Evolutionary conservation across 495 filamentous ascomycete species (phyloP), one percentile per base, ranked within the genome.

Genomic region (Letharia lupina): DNA sequence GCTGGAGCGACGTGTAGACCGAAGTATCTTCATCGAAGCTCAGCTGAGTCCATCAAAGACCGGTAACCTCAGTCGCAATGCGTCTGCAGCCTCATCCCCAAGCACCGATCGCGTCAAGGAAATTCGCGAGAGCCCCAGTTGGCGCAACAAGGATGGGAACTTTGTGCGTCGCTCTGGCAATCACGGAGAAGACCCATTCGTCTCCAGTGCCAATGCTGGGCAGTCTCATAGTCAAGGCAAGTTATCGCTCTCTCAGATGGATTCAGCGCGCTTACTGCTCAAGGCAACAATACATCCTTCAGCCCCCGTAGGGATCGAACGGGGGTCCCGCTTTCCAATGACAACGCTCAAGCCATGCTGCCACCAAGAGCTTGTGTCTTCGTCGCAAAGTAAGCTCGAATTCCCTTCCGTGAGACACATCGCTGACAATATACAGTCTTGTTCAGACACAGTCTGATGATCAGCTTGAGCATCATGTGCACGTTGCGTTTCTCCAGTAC

Each of bases 381-480:
- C 66, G 83, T 87, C 56, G 86, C 86, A 13, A 88, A 88, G 85
- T 86, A 77, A 76, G 82, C 80, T 28, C 37, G 16, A 7, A 37
- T 62, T 40, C 20, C 40, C 13, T 10, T 35, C 52, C 16, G 37
- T 54, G 9, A 23, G 33, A 41, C 48, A 44, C 13, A 40, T 10
- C n/a, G 41, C 60, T 70, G 13, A 70, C 41, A 23, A 9, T 15
- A 4, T n/a, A 15, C 16, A 77, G 75, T 60, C 71, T 78, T 31
- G 62, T 72, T 33, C 68, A 82, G 62, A 67, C 75, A 5, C 70
- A 78, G 62, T 73, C 76, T 12, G 85, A 88, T 65, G 68, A 74
- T 11, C 72, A 76, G 47, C 78, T 88, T 23, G 77, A 83, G 64
- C 73, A 75, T n/a, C 79, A 78, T 41, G 77, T 87, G n/a, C 81